Percentiles rank a stretch among this genome's conserved stretches.
phyloP scores from a whole-genome alignment of 345 rosid species.

The Kernera saxatilis region DNA sequence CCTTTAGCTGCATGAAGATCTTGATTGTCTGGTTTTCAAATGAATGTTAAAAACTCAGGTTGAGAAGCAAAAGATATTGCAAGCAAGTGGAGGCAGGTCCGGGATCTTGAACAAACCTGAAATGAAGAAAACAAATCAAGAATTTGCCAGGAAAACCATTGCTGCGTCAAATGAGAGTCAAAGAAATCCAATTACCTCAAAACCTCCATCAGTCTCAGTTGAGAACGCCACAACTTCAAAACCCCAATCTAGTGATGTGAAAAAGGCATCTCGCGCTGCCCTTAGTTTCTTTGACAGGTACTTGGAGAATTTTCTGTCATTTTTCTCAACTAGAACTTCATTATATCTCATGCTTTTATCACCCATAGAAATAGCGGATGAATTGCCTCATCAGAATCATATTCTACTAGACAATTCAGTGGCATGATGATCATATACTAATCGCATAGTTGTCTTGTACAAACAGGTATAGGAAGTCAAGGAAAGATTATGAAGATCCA shows the following conservation, averaged over 20 bases:
- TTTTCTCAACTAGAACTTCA: neutral
- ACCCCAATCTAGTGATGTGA: conserved; percentile 32
- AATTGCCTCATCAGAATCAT: too few relatives aligned
- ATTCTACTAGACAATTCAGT: too few relatives aligned
- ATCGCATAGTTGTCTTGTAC: neutral
- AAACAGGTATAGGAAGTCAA: conserved; percentile 64
- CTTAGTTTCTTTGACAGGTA: conserved; percentile 81
- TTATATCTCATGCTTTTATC: neutral
- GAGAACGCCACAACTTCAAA: conserved; percentile 32
- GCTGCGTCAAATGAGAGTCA: conserved; percentile 27
- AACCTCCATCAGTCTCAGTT: conserved; percentile 30
- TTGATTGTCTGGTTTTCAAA: neutral
- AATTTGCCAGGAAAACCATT: conserved; percentile 25
- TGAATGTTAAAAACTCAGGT: conserved; percentile 42
- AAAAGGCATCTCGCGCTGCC: conserved; percentile 41
- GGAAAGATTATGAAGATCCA: conserved; percentile 44
- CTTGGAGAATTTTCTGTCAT: neutral
- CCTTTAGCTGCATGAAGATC: neutral
- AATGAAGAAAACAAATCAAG: conserved; percentile 29
- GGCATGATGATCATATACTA: neutral
- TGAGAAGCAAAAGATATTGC: conserved; percentile 81
- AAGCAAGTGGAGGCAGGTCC: conserved; percentile 48
- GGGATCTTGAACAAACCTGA: conserved; percentile 32
- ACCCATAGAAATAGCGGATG: neutral
- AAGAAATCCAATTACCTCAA: conserved; percentile 26